Evolutionary conservation across 2,329 filamentous ascomycete species (phyloP), one percentile per base, ranked within the genome.

Genomic region (Calonectria leucothoes): DNA sequence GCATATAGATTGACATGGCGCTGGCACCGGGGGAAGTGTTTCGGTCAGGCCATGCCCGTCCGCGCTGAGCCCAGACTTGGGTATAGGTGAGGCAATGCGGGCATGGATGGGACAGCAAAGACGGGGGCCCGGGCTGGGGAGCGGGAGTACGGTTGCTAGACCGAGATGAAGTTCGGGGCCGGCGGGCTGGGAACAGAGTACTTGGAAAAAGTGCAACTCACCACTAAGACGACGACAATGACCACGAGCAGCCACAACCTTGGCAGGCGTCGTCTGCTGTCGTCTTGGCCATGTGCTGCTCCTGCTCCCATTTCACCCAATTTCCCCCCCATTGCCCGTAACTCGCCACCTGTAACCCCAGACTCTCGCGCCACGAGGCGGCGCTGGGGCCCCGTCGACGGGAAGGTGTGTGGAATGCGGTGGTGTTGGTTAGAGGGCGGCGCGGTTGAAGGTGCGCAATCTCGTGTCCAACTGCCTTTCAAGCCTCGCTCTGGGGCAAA

Each of bases 11-110:
- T 61, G 52, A 64, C 67, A 61, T 37, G 51, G 55, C 23, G 69
- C 66, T 27, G 39, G 48, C 23, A 69, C 70, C 49, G 27, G 65
- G 65, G 49, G 27, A 67, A 75, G 73, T 65, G 61, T 74, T 74
- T 78, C 69, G 74, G 74, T 76, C 77, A 79, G 73, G 70, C 67
- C 77, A 79, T 75, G 71, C 73, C 75, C 72, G 69, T 71, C 72
- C 67, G 73, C 61, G 70, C 75, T 75, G 76, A 76, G 74, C 67
- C 76, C 77, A 76, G 67, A 63, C 42, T 74, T 72, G 68, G 72
- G 76, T 72, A 70, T 77, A 66, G 66, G 69, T 71, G 63, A 68
- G 75, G 74, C 74, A 78, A 69, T 48, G 42, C 67, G 25, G 49
- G 51, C 72, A 74, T 72, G 74, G 69, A 74, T 74, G 69, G 59